Percentiles rank a stretch among this genome's conserved stretches.
These are phyloP conservation scores for Fraxinus excelsior DNA, from an alignment of 257 asterid species.

Conservation along the genomic window DNA sequence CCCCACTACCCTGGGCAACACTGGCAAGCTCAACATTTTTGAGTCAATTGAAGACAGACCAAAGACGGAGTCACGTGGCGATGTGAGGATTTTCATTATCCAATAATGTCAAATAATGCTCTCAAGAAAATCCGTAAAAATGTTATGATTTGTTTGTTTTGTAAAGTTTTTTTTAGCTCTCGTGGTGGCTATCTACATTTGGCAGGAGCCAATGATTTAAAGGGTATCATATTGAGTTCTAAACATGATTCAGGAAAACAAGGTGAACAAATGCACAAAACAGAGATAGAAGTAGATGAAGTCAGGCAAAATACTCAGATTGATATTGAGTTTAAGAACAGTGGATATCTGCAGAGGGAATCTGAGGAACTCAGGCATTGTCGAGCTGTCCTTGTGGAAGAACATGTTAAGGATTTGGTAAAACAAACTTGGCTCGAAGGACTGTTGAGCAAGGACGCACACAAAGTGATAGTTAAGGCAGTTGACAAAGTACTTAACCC, in stretches of 20 bases:
- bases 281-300: constrained; percentile 39
- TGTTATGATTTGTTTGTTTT: constrained; percentile 14
- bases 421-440: constrained; percentile 81
- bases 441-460: constrained; percentile 71
- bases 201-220: not conserved
- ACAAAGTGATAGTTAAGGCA: constrained; percentile 69
- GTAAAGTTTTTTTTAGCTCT: constrained; percentile 13
- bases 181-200: not conserved
- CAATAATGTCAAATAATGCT: constrained; percentile 23
- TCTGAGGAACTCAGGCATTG: constrained; percentile 52
- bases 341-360: constrained; percentile 39
- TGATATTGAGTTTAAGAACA: constrained; percentile 33
- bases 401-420: constrained; percentile 72
- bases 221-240: not conserved
- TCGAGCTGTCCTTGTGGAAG: constrained; percentile 75
- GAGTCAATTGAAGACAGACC: constrained; percentile 28
- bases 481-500: constrained; percentile 69
- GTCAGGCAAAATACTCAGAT: constrained; percentile 36
- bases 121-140: constrained; percentile 20
- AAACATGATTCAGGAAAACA: not conserved
- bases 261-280: constrained; percentile 15
- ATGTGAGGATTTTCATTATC: constrained; percentile 46
- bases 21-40: constrained; percentile 31
- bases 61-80: constrained; percentile 32
- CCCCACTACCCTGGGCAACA: constrained; percentile 20